Evolutionary conservation across 1,284 basidiomycete genomes (phyloP).

Genomic region (Anthracocystis walkeri): DNA sequence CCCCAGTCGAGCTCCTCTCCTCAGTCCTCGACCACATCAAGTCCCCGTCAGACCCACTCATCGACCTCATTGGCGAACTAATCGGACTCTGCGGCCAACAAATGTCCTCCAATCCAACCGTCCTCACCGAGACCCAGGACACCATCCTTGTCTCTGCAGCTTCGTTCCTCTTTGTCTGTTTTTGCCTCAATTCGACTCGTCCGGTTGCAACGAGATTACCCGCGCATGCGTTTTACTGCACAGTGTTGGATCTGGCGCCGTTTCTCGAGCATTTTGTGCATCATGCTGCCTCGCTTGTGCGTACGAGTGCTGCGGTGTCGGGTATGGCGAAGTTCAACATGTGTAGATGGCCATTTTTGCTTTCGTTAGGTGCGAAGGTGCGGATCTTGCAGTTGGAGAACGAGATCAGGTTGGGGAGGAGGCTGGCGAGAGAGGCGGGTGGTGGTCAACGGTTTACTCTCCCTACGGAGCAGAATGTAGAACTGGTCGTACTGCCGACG

Average conservation of each 20-base stretch:
- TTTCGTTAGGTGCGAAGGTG: slow-evolving; percentile 53
- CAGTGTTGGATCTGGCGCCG: slow-evolving; percentile 40
- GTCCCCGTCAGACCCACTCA: slow-evolving; percentile 4
- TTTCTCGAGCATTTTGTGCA: slow-evolving; percentile 49
- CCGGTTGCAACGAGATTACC: slow-evolving; percentile 9
- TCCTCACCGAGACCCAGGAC: slow-evolving; percentile 37
- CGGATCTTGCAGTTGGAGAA: slow-evolving; percentile 52
- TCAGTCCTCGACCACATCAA: slow-evolving; percentile 4
- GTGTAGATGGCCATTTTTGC: slow-evolving; percentile 33
- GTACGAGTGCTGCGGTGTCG: neutral
- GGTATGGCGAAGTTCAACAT: slow-evolving; percentile 42
- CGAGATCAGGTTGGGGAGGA: slow-evolving; percentile 29
- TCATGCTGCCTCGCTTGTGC: slow-evolving; percentile 18
- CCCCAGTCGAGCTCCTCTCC: slow-evolving; percentile 7
- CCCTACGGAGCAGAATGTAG: slow-evolving; percentile 2
- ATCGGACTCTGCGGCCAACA: slow-evolving; percentile 45
- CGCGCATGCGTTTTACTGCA: slow-evolving; percentile 41
- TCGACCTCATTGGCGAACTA: slow-evolving; percentile 27
- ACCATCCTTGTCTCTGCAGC: slow-evolving; percentile 19
- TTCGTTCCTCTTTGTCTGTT: slow-evolving; percentile 34
- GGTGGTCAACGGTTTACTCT: neutral
- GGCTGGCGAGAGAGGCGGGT: neutral
- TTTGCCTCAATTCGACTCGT: slow-evolving; percentile 19
- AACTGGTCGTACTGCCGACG: slow-evolving; percentile 22
- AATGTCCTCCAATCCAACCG: slow-evolving; percentile 34